Conservation (phyloP, 2,329 filamentous ascomycete genomes). For the Raffaelea deltoideospora region DNA sequence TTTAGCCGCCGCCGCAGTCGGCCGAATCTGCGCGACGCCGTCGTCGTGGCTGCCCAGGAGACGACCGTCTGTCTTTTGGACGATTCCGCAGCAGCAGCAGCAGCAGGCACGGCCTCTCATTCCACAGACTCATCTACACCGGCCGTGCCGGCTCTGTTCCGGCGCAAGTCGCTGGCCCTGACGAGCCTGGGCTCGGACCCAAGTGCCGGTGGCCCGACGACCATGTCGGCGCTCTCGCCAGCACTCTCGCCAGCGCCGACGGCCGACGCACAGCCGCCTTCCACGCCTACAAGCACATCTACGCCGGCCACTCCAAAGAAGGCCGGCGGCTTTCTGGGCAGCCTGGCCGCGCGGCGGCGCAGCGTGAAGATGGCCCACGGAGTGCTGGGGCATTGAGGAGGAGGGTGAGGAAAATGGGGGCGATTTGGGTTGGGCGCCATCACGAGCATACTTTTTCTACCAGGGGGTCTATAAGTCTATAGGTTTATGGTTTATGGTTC, state of each 20-base stretch:
- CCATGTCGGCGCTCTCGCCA: conserved; percentile 9
- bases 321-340: conserved; percentile 8
- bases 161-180: conserved; percentile 8
- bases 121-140: not conserved
- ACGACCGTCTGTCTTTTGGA: not conserved
- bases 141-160: not conserved
- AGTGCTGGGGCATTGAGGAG: no score
- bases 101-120: not conserved
- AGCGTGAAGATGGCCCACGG: conserved; percentile 8
- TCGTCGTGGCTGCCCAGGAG: not conserved
- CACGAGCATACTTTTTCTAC: no score
- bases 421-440: no score
- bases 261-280: not conserved
- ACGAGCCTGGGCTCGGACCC: no score
- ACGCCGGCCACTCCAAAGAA: not conserved
- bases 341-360: conserved; percentile 12
- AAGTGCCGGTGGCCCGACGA: no score
- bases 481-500: no score
- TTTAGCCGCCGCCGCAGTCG: conserved; percentile 40
- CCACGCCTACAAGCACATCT: not conserved
- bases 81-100: not conserved
- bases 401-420: no score
- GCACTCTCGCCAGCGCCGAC: not conserved
- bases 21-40: conserved; percentile 23
- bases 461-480: no score